Evolutionary conservation across 2,329 filamentous ascomycete genomes (phyloP), one percentile per base, ranked within the genome.

Genomic region (Calonectria leucothoes): DNA sequence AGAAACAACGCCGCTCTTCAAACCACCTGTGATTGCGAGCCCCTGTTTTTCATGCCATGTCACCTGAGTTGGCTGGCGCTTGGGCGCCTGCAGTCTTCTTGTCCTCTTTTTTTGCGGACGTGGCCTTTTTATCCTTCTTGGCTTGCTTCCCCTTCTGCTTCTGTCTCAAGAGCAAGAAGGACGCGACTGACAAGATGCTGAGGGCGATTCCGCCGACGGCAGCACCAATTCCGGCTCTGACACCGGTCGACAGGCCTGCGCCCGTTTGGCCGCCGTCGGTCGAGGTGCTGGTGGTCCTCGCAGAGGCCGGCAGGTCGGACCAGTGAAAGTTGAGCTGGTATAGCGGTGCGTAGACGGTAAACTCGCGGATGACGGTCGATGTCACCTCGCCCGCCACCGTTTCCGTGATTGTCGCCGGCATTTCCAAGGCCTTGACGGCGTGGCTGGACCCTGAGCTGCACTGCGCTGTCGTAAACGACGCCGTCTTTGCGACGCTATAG

Each of bases 241-340:
- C 31, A 11, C 55, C 55, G 1, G 55, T 42, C 12, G 55, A 61
- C 20, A 61, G n/a, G 5, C 33, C 55, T 39, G n/a, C 33, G 15
- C 55, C 35, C 20, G 33, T 15, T 20, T 14, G 15, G 7, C 14
- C 14, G 1, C 5, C 25, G 25, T 27, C n/a, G 5, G 23, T 35
- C 1, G n/a, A 23, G 33, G 12, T 25, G 15, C 11, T 12, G 11
- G n/a, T 37, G 5, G 12, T 17, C 2, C 33, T 61, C 8, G 51
- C 15, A 25, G 76, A 70, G 11, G 73, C 37, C 7, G 76, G 59
- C 2, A 81, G n/a, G 55, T 83, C 82, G 12, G 73, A 70, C 12
- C 73, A 49, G 48, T 78, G 75, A 64, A 73, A 76, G 63, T 80
- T 78, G 67, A 84, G 78, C 74, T 84, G 82, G 73, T 82, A 79